Percentiles rank a stretch among this genome's conserved stretches.
Conservation (phyloP, 1,284 basidiomycete genomes). For the Tilletia walkeri region DNA sequence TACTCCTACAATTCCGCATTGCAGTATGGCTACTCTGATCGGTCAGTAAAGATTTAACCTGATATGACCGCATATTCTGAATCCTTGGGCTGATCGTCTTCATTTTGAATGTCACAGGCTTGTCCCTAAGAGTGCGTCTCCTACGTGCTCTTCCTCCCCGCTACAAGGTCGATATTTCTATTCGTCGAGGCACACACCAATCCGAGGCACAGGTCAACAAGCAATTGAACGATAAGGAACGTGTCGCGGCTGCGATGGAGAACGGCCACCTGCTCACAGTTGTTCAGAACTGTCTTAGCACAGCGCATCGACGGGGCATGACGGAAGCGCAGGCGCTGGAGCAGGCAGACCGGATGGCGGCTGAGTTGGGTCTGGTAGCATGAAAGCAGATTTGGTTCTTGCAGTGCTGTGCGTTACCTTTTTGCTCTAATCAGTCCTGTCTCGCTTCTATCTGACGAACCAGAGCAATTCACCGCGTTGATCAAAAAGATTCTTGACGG, state of each 20-base stretch:
- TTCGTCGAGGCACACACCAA: slow-evolving; percentile 93
- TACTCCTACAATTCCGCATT: slow-evolving; percentile 96
- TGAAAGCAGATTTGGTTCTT: not conserved
- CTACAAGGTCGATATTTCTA: slow-evolving; percentile 90
- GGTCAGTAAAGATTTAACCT: slow-evolving; percentile 63
- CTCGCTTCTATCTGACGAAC: too few relatives aligned
- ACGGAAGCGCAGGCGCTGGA: slow-evolving; percentile 24
- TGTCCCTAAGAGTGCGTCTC: slow-evolving; percentile 87
- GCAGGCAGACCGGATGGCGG: slow-evolving; percentile 22
- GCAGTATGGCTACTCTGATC: slow-evolving; percentile 95
- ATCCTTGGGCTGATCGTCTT: not conserved
- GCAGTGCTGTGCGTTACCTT: too few relatives aligned
- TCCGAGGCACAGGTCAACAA: slow-evolving; percentile 95
- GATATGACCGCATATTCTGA: too few relatives aligned
- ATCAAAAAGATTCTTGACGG: too few relatives aligned
- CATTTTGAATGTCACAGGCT: slow-evolving; percentile 61
- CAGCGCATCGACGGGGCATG: slow-evolving; percentile 58
- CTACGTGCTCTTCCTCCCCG: slow-evolving; percentile 83
- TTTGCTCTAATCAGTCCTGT: too few relatives aligned
- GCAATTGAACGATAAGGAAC: slow-evolving; percentile 97
- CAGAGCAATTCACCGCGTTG: too few relatives aligned
- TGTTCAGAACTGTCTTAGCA: slow-evolving; percentile 78
- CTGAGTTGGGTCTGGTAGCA: slow-evolving; percentile 21
- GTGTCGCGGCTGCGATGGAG: slow-evolving; percentile 93
- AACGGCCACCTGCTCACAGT: slow-evolving; percentile 82